phyloP scores from a whole-genome alignment of 2,329 filamentous ascomycete species.

The Phyllosticta citriasiana region DNA sequence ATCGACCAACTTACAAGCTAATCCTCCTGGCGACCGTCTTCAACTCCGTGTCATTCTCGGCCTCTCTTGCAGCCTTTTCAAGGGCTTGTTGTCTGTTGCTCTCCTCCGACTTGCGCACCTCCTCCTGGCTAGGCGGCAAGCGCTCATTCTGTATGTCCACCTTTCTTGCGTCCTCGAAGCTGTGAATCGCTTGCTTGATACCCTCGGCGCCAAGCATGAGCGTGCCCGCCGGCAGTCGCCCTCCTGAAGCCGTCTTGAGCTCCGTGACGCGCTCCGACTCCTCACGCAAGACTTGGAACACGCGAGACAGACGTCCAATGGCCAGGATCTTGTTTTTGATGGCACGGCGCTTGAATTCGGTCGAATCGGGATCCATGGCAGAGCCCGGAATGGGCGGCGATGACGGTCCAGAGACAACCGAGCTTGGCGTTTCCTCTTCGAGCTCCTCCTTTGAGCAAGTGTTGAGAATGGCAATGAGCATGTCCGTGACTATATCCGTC shows the following conservation, averaged over 20 bases:
- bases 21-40: conserved; percentile 81
- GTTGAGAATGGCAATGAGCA: conserved; percentile 97
- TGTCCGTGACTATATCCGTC: conserved; percentile 61
- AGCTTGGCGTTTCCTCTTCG: conserved; percentile 73
- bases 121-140: conserved; percentile 82
- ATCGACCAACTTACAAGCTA: conserved; percentile 69
- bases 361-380: conserved; percentile 66
- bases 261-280: conserved; percentile 96
- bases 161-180: conserved; percentile 92
- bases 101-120: conserved; percentile 74
- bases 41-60: conserved; percentile 82
- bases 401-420: conserved; percentile 58
- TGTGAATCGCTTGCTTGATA: conserved; percentile 96
- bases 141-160: conserved; percentile 96
- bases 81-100: conserved; percentile 74
- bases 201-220: conserved; percentile 97
- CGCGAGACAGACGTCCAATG: conserved; percentile 89
- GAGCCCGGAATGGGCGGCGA: conserved; percentile 56
- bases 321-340: conserved; percentile 99
- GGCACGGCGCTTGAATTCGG: conserved; percentile 86
- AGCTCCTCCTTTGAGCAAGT: conserved; percentile 98
- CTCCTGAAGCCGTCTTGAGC: conserved; percentile 91
- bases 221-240: conserved; percentile 84
- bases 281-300: conserved; percentile 96
- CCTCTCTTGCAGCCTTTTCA: conserved; percentile 75